phyloP scores from a whole-genome alignment of 208 protist species.

The Crithidia sp. region DNA sequence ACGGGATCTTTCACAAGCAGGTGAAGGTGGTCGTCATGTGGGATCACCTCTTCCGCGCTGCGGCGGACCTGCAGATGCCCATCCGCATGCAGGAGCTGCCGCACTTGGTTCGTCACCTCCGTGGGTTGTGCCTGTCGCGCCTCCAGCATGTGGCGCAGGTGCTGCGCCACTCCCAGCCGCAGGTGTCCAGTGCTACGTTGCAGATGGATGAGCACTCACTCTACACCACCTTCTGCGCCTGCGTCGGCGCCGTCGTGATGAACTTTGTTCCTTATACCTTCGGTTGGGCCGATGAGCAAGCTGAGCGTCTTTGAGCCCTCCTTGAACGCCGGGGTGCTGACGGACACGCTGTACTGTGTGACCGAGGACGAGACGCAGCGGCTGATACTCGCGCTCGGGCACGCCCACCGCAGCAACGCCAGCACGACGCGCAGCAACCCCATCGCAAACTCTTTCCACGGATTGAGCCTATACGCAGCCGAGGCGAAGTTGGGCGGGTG shows the following conservation, averaged over 20 bases:
- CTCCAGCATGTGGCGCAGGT: slow-evolving; percentile 57
- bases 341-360: slow-evolving; percentile 42
- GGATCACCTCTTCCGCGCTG: slow-evolving; percentile 52
- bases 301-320: slow-evolving; percentile 25
- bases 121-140: slow-evolving; percentile 48
- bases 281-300: slow-evolving; percentile 7
- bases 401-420: slow-evolving; percentile 13
- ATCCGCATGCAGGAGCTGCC: slow-evolving; percentile 43
- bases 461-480: slow-evolving; percentile 37
- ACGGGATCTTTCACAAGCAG: slow-evolving; percentile 48
- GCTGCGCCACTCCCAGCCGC: slow-evolving; percentile 31
- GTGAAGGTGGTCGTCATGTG: slow-evolving; percentile 70
- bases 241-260: slow-evolving; percentile 55
- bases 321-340: slow-evolving; percentile 37
- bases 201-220: slow-evolving; percentile 25
- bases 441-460: slow-evolving; percentile 2
- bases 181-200: slow-evolving; percentile 7
- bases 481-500: slow-evolving; percentile 49
- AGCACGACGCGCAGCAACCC: slow-evolving; percentile 4
- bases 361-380: slow-evolving; percentile 26
- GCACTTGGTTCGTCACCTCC: slow-evolving; percentile 50
- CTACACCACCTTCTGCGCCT: slow-evolving; percentile 55
- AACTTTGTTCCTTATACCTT: slow-evolving; percentile 40
- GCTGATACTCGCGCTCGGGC: slow-evolving; percentile 23
- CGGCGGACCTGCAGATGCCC: slow-evolving; percentile 20